These are phyloP conservation scores for Colletotrichum filicis DNA, from an alignment of 2,329 filamentous ascomycete genomes.

Conservation along the genomic window DNA sequence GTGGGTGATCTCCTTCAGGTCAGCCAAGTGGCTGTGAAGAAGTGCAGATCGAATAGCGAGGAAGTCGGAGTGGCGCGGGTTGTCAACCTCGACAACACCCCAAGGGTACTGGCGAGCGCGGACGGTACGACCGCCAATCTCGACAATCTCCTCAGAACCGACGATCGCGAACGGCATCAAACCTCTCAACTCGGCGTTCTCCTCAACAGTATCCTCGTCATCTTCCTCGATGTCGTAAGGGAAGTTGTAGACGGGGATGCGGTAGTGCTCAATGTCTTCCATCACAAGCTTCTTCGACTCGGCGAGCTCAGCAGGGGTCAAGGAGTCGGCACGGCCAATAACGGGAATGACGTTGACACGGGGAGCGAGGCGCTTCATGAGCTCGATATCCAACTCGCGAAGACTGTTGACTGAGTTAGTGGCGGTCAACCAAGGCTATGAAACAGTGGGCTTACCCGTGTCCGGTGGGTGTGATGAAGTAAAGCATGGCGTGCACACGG, in stretches of 20 bases:
- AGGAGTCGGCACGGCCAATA: conserved; percentile 97
- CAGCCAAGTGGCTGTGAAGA: conserved; percentile 96
- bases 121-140: conserved; percentile 92
- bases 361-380: conserved; percentile 98
- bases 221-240: conserved; percentile 99
- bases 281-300: conserved; percentile 99
- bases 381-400: conserved; percentile 97
- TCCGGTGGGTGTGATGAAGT: conserved; percentile 99
- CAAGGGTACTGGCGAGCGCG: conserved; percentile 98
- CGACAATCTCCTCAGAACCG: conserved; percentile 93
- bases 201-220: conserved; percentile 98
- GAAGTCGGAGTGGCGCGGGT: conserved; percentile 98
- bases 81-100: conserved; percentile 99
- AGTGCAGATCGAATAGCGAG: conserved; percentile 95
- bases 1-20: conserved; percentile 99
- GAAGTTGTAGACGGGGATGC: conserved; percentile 99
- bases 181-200: conserved; percentile 96
- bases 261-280: conserved; percentile 99
- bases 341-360: conserved; percentile 99
- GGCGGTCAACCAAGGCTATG: not conserved
- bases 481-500: conserved; percentile 96
- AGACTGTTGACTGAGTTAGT: conserved; percentile 66
- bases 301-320: conserved; percentile 94
- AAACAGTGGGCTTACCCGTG: conserved; percentile 73
- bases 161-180: conserved; percentile 99